Conservation (phyloP, 306 rosid genomes). For the Cucumis sativus region DNA sequence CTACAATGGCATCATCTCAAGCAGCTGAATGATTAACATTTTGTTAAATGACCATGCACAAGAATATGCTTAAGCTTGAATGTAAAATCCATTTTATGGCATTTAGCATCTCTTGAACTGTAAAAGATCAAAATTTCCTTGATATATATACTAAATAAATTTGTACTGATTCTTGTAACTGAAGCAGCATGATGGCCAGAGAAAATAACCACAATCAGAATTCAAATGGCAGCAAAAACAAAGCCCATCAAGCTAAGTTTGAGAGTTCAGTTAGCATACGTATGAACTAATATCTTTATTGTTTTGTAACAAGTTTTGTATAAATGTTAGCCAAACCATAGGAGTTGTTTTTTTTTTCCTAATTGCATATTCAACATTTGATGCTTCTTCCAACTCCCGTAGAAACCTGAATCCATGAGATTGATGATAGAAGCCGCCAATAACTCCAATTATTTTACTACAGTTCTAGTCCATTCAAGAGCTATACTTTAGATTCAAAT, state of each 20-base stretch:
- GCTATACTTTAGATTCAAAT: not conserved
- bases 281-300: not conserved
- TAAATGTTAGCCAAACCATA: too few relatives aligned
- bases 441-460: not conserved
- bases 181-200: not conserved
- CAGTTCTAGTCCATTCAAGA: not conserved
- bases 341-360: not conserved
- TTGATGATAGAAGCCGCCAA: not conserved
- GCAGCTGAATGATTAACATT: slow-evolving; percentile 26
- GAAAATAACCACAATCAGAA: not conserved
- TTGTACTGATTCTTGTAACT: not conserved
- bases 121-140: not conserved
- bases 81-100: not conserved
- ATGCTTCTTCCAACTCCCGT: not conserved
- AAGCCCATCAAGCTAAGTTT: not conserved
- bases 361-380: not conserved
- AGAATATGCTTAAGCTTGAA: not conserved
- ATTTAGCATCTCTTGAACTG: not conserved
- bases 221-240: not conserved
- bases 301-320: not conserved
- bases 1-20: slow-evolving; percentile 41
- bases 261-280: not conserved
- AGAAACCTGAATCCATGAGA: not conserved
- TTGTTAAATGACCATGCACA: not conserved
- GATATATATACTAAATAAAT: not conserved